A percentile compares a stretch with the other conserved stretches of the same genome.
These are phyloP conservation scores for Arctium lappa DNA, from an alignment of 129 eudicot species.

Conservation along the genomic window DNA sequence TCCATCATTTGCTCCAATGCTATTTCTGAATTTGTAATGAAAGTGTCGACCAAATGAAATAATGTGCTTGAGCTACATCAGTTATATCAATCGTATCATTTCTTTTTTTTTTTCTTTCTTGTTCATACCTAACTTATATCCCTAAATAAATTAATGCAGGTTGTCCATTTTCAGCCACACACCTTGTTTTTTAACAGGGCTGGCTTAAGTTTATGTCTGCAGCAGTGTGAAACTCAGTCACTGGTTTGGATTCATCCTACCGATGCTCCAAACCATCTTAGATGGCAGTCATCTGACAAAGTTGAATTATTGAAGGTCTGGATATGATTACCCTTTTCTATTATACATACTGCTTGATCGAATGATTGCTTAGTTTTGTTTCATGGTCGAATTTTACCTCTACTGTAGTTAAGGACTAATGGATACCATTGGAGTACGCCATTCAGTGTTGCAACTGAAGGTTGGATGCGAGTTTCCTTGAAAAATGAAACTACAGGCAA, in stretches of 20 bases:
- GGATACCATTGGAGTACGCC: constrained; percentile 86
- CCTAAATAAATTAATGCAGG: constrained; percentile 46
- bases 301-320: constrained; percentile 80
- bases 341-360: neutral
- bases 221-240: constrained; percentile 68
- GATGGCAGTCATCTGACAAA: constrained; percentile 68
- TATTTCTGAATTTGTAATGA: neutral
- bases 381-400: neutral
- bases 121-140: constrained; percentile 8
- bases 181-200: constrained; percentile 70
- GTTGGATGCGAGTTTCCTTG: constrained; percentile 66
- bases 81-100: neutral
- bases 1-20: no score
- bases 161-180: constrained; percentile 88
- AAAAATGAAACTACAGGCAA: constrained; percentile 40
- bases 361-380: constrained; percentile 10
- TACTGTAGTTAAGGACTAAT: constrained; percentile 57
- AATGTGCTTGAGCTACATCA: neutral
- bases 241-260: constrained; percentile 63
- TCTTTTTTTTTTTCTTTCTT: neutral
- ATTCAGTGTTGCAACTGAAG: constrained; percentile 81
- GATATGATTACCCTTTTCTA: neutral
- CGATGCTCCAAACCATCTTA: constrained; percentile 69
- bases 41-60: neutral
- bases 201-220: constrained; percentile 71